Conservation (phyloP, 352 stramenopile species). For the Globisporangium apiculatum region DNA sequence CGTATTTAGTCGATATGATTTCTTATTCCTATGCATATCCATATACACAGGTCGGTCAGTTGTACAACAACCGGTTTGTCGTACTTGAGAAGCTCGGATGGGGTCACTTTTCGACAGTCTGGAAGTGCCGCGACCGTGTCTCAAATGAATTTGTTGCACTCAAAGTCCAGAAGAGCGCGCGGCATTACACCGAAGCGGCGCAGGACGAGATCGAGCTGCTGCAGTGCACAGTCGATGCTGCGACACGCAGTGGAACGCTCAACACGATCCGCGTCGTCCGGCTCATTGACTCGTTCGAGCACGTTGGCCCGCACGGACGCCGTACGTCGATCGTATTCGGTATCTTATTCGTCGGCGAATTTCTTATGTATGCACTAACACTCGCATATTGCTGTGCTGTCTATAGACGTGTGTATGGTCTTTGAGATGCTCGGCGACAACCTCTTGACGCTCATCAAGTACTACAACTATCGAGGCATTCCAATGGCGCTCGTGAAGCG, state of each 20-base stretch:
- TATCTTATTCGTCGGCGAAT: background rate
- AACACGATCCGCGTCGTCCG: constrained; percentile 48
- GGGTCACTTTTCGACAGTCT: constrained; percentile 99
- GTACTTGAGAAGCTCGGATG: constrained; percentile 99
- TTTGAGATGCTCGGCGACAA: constrained; percentile 99
- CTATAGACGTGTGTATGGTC: constrained; percentile 95
- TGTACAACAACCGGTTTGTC: constrained; percentile 92
- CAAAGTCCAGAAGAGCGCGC: constrained; percentile 97
- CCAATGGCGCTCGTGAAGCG: constrained; percentile 93
- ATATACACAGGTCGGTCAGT: constrained; percentile 54
- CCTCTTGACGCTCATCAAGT: constrained; percentile 98
- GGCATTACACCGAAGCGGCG: constrained; percentile 97
- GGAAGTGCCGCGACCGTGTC: constrained; percentile 92
- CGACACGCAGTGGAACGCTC: constrained; percentile 11
- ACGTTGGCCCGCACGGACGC: constrained; percentile 93
- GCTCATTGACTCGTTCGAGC: constrained; percentile 94
- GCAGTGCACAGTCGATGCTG: constrained; percentile 80
- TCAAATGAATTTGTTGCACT: constrained; percentile 88
- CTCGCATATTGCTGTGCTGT: background rate
- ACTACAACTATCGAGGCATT: constrained; percentile 98
- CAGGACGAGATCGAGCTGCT: constrained; percentile 98
- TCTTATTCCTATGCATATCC: too few relatives aligned
- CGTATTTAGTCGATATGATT: too few relatives aligned
- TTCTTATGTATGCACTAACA: too few relatives aligned
- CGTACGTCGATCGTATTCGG: constrained; percentile 33